A percentile compares a stretch with the other conserved stretches of the same genome.
Evolutionary conservation across 2,329 filamentous ascomycete genomes (phyloP).

Genomic region (Ceratocystis diversiconidia): DNA sequence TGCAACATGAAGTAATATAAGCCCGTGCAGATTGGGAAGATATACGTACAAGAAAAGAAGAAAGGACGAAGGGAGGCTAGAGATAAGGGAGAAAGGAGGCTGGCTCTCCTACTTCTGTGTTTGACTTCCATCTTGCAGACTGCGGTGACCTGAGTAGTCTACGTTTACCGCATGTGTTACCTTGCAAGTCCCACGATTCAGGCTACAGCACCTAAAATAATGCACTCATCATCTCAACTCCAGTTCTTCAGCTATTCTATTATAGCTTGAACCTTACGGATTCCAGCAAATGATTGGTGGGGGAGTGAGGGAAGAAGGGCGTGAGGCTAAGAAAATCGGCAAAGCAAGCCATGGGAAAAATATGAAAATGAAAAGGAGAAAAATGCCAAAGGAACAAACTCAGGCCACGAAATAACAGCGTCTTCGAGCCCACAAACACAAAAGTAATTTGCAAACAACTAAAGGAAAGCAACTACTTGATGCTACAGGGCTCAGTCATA

Average conservation of each 20-base stretch:
- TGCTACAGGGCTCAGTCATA: not conserved
- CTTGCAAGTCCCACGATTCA: not conserved
- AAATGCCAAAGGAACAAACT: not conserved
- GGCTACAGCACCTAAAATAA: not conserved
- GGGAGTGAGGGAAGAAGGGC: not conserved
- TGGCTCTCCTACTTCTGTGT: not conserved
- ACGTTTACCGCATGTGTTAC: not conserved
- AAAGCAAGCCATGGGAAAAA: not conserved
- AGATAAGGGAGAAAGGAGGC: not conserved
- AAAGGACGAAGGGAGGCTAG: not conserved
- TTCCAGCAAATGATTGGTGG: not conserved
- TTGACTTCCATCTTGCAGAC: no score
- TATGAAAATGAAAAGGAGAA: not conserved
- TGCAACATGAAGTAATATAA: no score
- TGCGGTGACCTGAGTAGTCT: not conserved
- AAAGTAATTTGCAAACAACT: not conserved
- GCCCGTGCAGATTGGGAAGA: not conserved
- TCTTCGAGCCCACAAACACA: no score
- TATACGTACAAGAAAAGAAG: not conserved
- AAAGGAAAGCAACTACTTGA: not conserved
- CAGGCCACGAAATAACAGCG: not conserved
- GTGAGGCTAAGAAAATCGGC: not conserved
- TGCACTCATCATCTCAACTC: not conserved
- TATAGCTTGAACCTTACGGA: not conserved
- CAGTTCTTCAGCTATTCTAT: not conserved